These are phyloP conservation scores for Trypanosoma platydactyli DNA, from an alignment of 208 protist species.

Conservation along the genomic window DNA sequence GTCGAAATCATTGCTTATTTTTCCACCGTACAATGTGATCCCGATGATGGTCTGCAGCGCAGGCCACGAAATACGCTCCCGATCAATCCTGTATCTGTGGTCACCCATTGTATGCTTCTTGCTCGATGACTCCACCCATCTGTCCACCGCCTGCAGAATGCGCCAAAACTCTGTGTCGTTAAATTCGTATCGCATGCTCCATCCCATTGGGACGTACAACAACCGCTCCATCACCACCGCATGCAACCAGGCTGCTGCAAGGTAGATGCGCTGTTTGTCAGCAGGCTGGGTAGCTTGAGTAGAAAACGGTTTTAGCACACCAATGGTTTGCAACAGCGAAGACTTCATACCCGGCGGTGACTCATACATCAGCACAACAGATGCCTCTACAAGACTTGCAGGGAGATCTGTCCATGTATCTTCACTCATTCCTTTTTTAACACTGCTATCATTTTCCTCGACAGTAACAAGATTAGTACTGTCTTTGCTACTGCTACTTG, in stretches of 20 bases:
- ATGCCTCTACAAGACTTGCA: conserved; percentile 68
- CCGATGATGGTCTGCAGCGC: conserved; percentile 93
- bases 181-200: conserved; percentile 98
- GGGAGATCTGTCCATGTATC: conserved; percentile 37
- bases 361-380: conserved; percentile 94
- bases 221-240: conserved; percentile 96
- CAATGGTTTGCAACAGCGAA: conserved; percentile 25
- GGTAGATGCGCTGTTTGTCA: conserved; percentile 95
- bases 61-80: conserved; percentile 92
- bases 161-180: conserved; percentile 96
- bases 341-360: conserved; percentile 95
- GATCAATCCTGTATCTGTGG: conserved; percentile 4
- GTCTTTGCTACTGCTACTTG: not conserved
- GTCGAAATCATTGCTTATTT: conserved; percentile 98
- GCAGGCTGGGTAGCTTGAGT: not conserved
- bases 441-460: conserved; percentile 3
- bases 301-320: conserved; percentile 16
- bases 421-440: conserved; percentile 12
- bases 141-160: conserved; percentile 91
- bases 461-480: conserved; percentile 31
- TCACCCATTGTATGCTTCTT: conserved; percentile 40
- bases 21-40: conserved; percentile 95
- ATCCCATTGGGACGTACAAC: conserved; percentile 96
- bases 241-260: conserved; percentile 97
- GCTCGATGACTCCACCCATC: conserved; percentile 73